Evolutionary conservation across 2,329 filamentous ascomycete species (phyloP).

Genomic region (Aspergillus piperis): DNA sequence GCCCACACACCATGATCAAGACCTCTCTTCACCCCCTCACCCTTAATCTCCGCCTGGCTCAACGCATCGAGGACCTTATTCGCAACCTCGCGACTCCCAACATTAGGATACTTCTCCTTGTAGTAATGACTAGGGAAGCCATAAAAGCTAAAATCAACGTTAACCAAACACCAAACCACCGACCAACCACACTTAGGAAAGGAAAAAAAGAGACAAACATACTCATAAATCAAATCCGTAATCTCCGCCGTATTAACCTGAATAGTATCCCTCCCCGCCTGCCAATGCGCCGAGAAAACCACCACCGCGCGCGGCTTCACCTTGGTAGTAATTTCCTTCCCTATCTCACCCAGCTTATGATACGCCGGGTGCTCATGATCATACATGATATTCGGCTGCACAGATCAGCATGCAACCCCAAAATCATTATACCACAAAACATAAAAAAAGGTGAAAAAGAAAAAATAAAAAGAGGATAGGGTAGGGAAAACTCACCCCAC

Average conservation of each 20-base stretch:
- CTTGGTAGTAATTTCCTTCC: slow-evolving; percentile 68
- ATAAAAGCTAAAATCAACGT: slow-evolving; percentile 56
- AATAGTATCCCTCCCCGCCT: slow-evolving; percentile 57
- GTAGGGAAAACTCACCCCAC: slow-evolving; percentile 38
- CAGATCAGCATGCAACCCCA: background rate
- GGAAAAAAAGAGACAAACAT: slow-evolving; percentile 18
- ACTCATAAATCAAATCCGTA: slow-evolving; percentile 72
- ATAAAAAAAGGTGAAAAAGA: background rate
- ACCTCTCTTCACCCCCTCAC: slow-evolving; percentile 62
- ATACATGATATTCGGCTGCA: slow-evolving; percentile 65
- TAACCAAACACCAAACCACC: background rate
- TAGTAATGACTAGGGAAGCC: slow-evolving; percentile 72
- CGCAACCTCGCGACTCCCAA: slow-evolving; percentile 62
- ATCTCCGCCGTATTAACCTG: slow-evolving; percentile 66
- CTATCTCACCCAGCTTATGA: slow-evolving; percentile 63
- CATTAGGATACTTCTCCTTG: slow-evolving; percentile 65
- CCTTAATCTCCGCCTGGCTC: slow-evolving; percentile 59
- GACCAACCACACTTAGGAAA: background rate
- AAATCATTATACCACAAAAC: background rate
- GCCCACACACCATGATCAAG: slow-evolving; percentile 77
- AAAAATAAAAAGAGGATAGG: background rate
- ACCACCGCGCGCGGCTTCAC: slow-evolving; percentile 72
- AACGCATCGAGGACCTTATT: slow-evolving; percentile 59
- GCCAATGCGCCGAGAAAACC: slow-evolving; percentile 78
- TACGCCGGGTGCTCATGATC: slow-evolving; percentile 69